These are phyloP conservation scores for Aspergillus sp. DNA, from an alignment of 2,329 filamentous ascomycete genomes.

Conservation along the genomic window DNA sequence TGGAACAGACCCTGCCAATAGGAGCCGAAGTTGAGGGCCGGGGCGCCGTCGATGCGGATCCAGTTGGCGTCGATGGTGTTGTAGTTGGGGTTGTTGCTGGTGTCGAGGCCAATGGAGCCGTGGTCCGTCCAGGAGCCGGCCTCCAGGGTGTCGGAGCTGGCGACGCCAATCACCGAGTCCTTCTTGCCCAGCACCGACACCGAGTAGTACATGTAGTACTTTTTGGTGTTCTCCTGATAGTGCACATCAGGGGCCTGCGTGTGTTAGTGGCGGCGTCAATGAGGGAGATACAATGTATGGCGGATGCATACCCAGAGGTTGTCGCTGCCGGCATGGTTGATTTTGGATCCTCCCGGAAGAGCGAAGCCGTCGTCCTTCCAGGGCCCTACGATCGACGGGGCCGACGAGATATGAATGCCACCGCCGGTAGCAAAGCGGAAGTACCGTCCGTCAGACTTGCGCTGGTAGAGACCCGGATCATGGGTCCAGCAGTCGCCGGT, in stretches of 20 bases:
- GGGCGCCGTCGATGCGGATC: conserved; percentile 41
- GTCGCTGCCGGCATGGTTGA: conserved; percentile 42
- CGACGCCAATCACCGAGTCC: conserved; percentile 61
- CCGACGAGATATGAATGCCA: conserved; percentile 50
- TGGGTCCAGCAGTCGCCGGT: conserved; percentile 40
- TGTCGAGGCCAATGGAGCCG: conserved; percentile 37
- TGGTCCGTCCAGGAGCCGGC: conserved; percentile 37
- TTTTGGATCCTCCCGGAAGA: conserved; percentile 45
- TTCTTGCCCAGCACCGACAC: conserved; percentile 62
- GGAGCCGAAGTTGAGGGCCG: conserved; percentile 63
- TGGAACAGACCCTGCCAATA: conserved; percentile 69
- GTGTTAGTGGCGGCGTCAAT: too few species aligned
- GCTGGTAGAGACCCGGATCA: conserved; percentile 51
- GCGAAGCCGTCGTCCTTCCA: conserved; percentile 51
- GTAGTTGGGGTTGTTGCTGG: conserved; percentile 42
- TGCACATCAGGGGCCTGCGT: conserved; percentile 61
- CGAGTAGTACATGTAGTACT: conserved; percentile 65
- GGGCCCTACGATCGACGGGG: conserved; percentile 47
- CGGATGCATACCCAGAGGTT: conserved; percentile 49
- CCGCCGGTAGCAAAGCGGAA: conserved; percentile 54
- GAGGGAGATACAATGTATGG: neutral
- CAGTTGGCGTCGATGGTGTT: conserved; percentile 64
- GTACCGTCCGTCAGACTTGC: conserved; percentile 51
- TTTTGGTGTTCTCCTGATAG: conserved; percentile 48
- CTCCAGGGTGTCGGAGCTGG: conserved; percentile 47